Evolutionary conservation across 2,329 filamentous ascomycete species (phyloP).

Genomic region (Xylaria sp.): DNA sequence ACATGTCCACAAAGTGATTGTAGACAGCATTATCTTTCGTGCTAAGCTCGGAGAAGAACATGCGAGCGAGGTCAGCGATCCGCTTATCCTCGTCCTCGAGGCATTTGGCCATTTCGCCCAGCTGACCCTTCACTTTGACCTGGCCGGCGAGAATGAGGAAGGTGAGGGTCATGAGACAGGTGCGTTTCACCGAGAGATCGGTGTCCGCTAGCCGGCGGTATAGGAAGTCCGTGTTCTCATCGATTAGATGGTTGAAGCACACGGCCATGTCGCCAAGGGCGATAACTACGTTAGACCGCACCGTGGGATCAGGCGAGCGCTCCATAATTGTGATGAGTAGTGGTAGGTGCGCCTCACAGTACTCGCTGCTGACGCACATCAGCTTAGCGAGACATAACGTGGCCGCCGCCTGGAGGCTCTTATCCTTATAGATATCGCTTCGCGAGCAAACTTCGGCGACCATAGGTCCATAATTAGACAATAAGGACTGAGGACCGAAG

Average conservation of each 20-base stretch:
- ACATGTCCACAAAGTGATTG: conserved; percentile 99
- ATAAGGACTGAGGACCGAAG: conserved; percentile 80
- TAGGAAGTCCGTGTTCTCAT: conserved; percentile 98
- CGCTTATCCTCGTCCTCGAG: conserved; percentile 95
- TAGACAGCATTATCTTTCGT: conserved; percentile 99
- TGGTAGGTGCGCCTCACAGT: conserved; percentile 91
- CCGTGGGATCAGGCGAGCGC: conserved; percentile 88
- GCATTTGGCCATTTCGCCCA: conserved; percentile 99
- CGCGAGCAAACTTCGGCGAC: conserved; percentile 95
- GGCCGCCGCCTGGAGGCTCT: conserved; percentile 89
- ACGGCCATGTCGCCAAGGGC: conserved; percentile 99
- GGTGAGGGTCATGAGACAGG: conserved; percentile 97
- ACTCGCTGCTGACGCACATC: conserved; percentile 97
- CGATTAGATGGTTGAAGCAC: conserved; percentile 98
- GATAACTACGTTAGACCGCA: conserved; percentile 95
- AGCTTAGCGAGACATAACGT: conserved; percentile 96
- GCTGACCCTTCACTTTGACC: conserved; percentile 98
- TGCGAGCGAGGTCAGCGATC: conserved; percentile 90
- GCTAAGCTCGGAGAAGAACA: conserved; percentile 98
- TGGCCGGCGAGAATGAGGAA: conserved; percentile 97
- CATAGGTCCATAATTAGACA: conserved; percentile 90
- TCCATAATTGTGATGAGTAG: conserved; percentile 98
- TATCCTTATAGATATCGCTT: conserved; percentile 90
- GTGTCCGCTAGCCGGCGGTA: conserved; percentile 92
- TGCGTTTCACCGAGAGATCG: conserved; percentile 91